Evolutionary conservation across 2,329 filamentous ascomycete species (phyloP).

Genomic region (Verticillium longisporum): DNA sequence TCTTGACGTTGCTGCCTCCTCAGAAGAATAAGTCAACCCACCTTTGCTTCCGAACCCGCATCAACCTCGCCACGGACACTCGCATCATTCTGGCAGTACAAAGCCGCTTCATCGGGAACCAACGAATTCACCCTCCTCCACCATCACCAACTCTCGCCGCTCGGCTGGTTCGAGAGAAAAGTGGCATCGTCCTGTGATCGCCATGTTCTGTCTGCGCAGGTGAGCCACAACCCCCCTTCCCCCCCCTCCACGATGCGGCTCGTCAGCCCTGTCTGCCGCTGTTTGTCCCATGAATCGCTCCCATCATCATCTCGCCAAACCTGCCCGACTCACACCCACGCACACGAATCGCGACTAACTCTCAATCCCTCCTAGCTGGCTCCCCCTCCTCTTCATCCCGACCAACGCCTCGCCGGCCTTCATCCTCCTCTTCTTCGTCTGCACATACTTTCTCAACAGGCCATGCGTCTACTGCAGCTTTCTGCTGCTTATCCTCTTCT

Average conservation of each 20-base stretch:
- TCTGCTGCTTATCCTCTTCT: slow-evolving; percentile 88
- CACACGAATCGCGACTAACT: neutral
- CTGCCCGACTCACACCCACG: neutral
- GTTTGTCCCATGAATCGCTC: neutral
- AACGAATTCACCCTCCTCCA: neutral
- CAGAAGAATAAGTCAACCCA: neutral
- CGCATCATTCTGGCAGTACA: neutral
- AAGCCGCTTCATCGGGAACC: neutral
- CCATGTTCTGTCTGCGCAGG: slow-evolving; percentile 60
- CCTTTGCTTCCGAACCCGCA: neutral
- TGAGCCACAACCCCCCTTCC: slow-evolving; percentile 17
- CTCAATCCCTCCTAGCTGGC: slow-evolving; percentile 51
- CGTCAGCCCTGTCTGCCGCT: slow-evolving; percentile 1
- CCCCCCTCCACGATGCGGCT: neutral
- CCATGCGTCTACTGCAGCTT: slow-evolving; percentile 98
- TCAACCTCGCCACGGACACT: neutral
- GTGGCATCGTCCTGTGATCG: slow-evolving; percentile 7
- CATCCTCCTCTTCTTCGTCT: slow-evolving; percentile 82
- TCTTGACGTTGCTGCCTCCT: neutral
- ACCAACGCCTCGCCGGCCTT: slow-evolving; percentile 80
- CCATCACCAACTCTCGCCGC: neutral
- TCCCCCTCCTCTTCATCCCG: slow-evolving; percentile 81
- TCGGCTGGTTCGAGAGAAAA: neutral
- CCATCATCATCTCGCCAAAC: neutral
- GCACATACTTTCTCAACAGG: slow-evolving; percentile 92